Evolutionary conservation across 768 basidiomycete species (phyloP).

Genomic region (Phanerodontia chrysosporium): DNA sequence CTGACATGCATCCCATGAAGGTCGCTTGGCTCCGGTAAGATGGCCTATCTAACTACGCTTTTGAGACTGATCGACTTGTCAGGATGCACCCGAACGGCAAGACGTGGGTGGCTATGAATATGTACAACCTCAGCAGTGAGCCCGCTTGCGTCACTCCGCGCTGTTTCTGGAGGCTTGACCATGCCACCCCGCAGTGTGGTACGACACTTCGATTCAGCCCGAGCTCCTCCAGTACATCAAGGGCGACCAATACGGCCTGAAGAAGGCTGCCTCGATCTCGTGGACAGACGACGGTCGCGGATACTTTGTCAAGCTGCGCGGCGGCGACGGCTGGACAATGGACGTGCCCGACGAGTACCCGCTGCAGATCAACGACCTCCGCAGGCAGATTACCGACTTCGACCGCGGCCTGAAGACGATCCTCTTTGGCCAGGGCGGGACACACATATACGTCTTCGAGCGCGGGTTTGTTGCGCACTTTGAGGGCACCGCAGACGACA

Average conservation of each 20-base stretch:
- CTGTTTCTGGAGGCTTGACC: no score
- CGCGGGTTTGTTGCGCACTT: background rate
- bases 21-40: background rate
- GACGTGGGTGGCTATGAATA: background rate
- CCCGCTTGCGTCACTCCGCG: no score
- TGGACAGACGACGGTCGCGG: background rate
- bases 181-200: background rate
- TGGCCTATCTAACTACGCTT: background rate
- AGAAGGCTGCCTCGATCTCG: background rate
- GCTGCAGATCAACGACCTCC: background rate
- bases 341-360: background rate
- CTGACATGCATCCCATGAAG: background rate
- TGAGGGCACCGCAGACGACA: background rate
- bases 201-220: background rate
- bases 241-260: background rate
- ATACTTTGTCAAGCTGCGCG: background rate
- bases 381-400: background rate
- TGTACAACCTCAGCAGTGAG: background rate
- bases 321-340: background rate
- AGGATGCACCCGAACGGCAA: background rate
- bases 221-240: background rate
- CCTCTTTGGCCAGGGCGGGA: constrained; percentile 4
- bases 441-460: constrained; percentile 3
- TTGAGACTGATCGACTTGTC: background rate
- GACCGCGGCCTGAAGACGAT: background rate